Percentiles rank a stretch among this genome's conserved stretches.
Conservation (phyloP, 2,329 filamentous ascomycete genomes). For the Ascochyta viciae-villosae region DNA sequence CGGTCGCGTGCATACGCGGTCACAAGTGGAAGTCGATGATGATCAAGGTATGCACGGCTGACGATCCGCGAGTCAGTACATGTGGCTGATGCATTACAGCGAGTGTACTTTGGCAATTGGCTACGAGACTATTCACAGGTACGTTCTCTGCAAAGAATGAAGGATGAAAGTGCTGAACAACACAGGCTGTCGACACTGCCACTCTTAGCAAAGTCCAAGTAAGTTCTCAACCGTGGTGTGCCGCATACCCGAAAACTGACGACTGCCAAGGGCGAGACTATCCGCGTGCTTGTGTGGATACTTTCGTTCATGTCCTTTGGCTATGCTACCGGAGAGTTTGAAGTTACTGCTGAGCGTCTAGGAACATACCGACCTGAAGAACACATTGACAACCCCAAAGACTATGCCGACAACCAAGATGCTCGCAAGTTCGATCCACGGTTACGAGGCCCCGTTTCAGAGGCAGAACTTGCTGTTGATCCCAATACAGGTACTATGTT, state of each 20-base stretch:
- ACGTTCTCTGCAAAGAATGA: constrained; percentile 40
- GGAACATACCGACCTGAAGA: constrained; percentile 59
- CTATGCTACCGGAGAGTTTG: constrained; percentile 64
- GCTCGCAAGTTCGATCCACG: constrained; percentile 82
- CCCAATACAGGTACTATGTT: constrained; percentile 43
- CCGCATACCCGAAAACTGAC: constrained; percentile 31
- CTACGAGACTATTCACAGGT: constrained; percentile 63
- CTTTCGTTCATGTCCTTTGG: constrained; percentile 64
- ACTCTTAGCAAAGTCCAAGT: constrained; percentile 60
- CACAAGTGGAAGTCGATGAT: constrained; percentile 55
- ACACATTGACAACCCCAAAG: constrained; percentile 54
- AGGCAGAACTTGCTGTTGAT: constrained; percentile 56
- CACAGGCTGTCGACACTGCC: constrained; percentile 62
- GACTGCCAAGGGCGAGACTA: constrained; percentile 55
- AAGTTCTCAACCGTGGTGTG: constrained; percentile 17
- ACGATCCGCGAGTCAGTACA: neutral
- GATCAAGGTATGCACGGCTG: constrained; percentile 47
- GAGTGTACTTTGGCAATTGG: constrained; percentile 56
- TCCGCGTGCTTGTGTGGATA: constrained; percentile 62
- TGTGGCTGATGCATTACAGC: constrained; percentile 34
- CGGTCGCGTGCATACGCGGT: constrained; percentile 54
- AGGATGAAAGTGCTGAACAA: constrained; percentile 48
- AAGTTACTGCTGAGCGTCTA: constrained; percentile 61
- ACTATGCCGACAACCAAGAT: constrained; percentile 71
- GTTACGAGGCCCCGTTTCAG: constrained; percentile 76